Evolutionary conservation across 2,329 filamentous ascomycete species (phyloP), one percentile per base, ranked within the genome.

Genomic region (Trichophyton schoenleinii): DNA sequence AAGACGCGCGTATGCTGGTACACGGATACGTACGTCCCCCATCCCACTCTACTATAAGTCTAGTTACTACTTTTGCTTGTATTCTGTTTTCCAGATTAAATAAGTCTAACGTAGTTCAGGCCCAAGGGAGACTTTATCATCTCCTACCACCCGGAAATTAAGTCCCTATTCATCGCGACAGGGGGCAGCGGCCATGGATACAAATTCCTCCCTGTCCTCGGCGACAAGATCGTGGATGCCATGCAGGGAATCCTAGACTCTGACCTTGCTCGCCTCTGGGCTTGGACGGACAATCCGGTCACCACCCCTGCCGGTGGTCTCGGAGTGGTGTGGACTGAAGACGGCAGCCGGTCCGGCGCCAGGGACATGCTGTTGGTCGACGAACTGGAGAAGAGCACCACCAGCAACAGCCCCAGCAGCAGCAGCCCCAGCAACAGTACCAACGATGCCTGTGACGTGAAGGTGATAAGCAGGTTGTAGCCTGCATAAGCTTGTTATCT

Each of bases 1-100:
- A 76, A 78, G 60, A 86, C 83, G 1, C 78, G 85, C 25, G 74
- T 89, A 60, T 90, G 87, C 75, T 90, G 87, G 87, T 90, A 90
- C 70, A 84, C 83, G 3, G 87, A 90, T 74, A 90, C 87, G 67
- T 76, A 70, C 66, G 73, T 71, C 34, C 25, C 25, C 31, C 18
- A 18, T 13, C 3, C 31, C 31, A 9, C 22, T 22, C 3, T 22
- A 22, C 22, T 22, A 2, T 22, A 2, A 22, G 3, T 18, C 18
- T 18, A 18, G 22, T 22, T 22, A 22, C 22, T 28, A 6, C 25
- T 6, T 28, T 28, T 6, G 25, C 25, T 28, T 28, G 5, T 28
- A 28, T 28, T 6, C 1, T 28, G 5, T 6, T 28, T 28, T 28
- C 25, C 44, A 34, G n/a, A 38, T 34, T 58, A 2, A 18, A 48